These are phyloP conservation scores for Termitomyces sp. DNA, from an alignment of 1,284 basidiomycete genomes.

Conservation along the genomic window DNA sequence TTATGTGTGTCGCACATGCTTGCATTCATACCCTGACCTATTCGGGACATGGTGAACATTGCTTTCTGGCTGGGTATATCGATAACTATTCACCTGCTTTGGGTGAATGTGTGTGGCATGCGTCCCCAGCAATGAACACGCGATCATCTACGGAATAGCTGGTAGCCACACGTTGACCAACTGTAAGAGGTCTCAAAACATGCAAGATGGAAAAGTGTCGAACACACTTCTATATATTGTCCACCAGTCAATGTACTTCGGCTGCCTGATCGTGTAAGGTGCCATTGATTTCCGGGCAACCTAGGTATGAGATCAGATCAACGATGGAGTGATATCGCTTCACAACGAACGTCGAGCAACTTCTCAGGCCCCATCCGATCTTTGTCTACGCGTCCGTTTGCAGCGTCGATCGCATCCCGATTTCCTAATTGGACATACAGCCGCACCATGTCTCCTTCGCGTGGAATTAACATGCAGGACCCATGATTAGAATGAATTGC, in stretches of 20 bases:
- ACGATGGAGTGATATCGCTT: too few relatives aligned
- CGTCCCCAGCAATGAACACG: constrained; percentile 79
- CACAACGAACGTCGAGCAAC: constrained; percentile 48
- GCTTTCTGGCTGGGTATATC: background rate
- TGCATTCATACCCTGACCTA: constrained; percentile 71
- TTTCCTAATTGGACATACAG: constrained; percentile 70
- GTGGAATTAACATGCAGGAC: constrained; percentile 72
- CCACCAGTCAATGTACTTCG: constrained; percentile 72
- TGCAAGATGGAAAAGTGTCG: background rate
- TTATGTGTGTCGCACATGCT: constrained; percentile 85
- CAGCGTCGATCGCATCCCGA: constrained; percentile 43
- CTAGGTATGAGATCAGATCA: constrained; percentile 25
- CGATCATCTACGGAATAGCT: constrained; percentile 63
- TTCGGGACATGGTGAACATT: background rate
- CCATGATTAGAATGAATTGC: constrained; percentile 59
- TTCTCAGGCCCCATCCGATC: constrained; percentile 53
- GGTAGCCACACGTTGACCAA: constrained; percentile 74
- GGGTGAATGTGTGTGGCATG: constrained; percentile 82
- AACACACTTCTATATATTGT: constrained; percentile 65
- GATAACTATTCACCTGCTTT: constrained; percentile 47
- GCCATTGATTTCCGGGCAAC: constrained; percentile 60
- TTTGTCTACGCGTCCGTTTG: constrained; percentile 59
- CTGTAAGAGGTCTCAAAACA: constrained; percentile 23
- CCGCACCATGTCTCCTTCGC: constrained; percentile 67
- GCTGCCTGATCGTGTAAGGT: constrained; percentile 62